Percentiles rank a stretch among this genome's conserved stretches.
These are phyloP conservation scores for Inga leiocalycina DNA, from an alignment of 306 rosid species.

Conservation along the genomic window DNA sequence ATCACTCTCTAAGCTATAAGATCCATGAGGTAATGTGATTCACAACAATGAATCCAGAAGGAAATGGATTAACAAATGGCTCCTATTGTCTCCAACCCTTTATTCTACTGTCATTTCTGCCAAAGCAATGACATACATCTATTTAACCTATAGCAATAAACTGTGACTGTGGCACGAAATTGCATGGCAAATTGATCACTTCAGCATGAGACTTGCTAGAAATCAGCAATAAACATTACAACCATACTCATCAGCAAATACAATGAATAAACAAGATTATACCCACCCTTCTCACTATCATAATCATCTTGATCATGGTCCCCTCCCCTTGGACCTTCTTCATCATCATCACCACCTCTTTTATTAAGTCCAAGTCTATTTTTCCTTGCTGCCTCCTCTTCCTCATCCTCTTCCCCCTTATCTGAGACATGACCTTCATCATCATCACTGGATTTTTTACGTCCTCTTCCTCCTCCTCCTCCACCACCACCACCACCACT, in stretches of 20 bases:
- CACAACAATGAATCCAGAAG: background rate
- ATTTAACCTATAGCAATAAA: background rate
- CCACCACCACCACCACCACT: conserved; percentile 52
- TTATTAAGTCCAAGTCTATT: conserved; percentile 70
- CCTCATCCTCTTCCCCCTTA: conserved; percentile 93
- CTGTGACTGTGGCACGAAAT: background rate
- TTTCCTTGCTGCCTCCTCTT: conserved; percentile 77
- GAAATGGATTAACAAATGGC: background rate
- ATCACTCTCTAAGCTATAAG: conserved; percentile 15
- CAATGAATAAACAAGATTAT: background rate
- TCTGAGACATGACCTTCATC: conserved; percentile 87
- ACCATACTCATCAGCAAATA: background rate
- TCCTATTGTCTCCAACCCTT: background rate
- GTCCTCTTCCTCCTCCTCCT: conserved; percentile 53
- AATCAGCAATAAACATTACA: background rate
- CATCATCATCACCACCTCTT: background rate
- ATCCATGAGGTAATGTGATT: conserved; percentile 10
- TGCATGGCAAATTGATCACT: background rate
- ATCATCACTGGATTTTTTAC: conserved; percentile 53
- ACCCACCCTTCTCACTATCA: conserved; percentile 14
- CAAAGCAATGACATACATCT: background rate
- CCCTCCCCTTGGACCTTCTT: conserved; percentile 14
- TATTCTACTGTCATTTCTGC: background rate
- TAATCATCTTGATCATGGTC: conserved; percentile 1
- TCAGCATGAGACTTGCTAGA: background rate